Base-by-base conservation (phyloP, 208 protist genomes). In the Sergeia podlipaevii region DNA sequence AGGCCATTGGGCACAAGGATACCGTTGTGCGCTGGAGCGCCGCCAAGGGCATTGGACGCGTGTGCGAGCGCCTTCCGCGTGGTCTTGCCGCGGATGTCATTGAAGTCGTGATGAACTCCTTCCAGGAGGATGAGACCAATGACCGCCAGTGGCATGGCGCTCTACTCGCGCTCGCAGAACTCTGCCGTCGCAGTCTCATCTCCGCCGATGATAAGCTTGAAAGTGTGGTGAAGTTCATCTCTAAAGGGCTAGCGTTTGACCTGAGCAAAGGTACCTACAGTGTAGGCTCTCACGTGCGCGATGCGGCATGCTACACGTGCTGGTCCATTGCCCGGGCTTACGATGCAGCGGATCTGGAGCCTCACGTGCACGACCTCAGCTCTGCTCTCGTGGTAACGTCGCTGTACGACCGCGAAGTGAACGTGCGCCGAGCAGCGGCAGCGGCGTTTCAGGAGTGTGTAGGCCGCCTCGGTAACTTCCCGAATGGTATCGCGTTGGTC, bases 251-350 rank as follows among this genome's bases (percentile, higher is more conserved):
- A 0, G 48, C 44, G 10, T 99, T 97, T 67, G 97, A 99, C 59
- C 68, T 97, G n/a, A 80, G 63, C 49, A 89, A 87, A 52, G 97
- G 97, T 53, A 89, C 89, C 38, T 86, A 98, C 63, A 96, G 83
- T 48, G 97, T 99, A 15, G 98, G 98, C 1, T 76, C 95, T 1
- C 85, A 99, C 65, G 98, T 99, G 26, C 82, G 98, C 23, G 98
- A 99, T 75, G 93, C 98, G 20, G 97, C 97, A 42, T 99, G 97
- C 65, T 99, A 98, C 77, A 85, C 97, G 1, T 97, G 85, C 70
- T 99, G 98, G 98, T 97, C 97, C 24, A 93, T 99, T 24, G 98
- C 97, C 5, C 85, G 98, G 43, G 96, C 97, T 5, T 99, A 99
- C 75, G 87, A 94, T 42, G 80, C 94, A 7, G 43, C 44, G 0